Evolutionary conservation across 139 green algal genomes (phyloP).

Genomic region (Chlamydomonas sphaeroides): DNA sequence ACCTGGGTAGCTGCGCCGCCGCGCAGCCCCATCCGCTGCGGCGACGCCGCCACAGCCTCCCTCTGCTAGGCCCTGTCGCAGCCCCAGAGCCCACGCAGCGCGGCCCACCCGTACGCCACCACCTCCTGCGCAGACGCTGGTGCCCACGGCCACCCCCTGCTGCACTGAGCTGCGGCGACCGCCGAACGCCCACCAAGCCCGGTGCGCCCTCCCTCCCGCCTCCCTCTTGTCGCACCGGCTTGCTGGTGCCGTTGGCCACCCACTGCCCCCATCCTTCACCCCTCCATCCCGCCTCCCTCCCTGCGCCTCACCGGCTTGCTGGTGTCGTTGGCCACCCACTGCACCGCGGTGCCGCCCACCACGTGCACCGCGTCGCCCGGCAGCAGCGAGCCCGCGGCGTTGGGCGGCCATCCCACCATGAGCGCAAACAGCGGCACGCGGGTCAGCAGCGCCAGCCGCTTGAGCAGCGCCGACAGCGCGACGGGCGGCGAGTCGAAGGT

Average conservation of each 20-base stretch:
- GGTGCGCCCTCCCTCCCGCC: not conserved
- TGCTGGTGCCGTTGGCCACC: conserved; percentile 38
- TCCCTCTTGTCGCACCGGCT: conserved; percentile 33
- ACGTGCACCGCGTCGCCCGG: conserved; percentile 47
- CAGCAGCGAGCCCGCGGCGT: conserved; percentile 30
- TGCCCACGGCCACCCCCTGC: too few relatives aligned
- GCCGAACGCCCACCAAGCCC: too few relatives aligned
- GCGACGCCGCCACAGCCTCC: too few relatives aligned
- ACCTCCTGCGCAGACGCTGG: too few relatives aligned
- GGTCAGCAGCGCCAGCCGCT: not conserved
- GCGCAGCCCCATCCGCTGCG: too few relatives aligned
- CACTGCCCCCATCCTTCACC: conserved; percentile 16
- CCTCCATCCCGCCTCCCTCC: not conserved
- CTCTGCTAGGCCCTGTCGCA: too few relatives aligned
- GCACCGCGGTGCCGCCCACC: conserved; percentile 23
- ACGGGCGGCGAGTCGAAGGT: not conserved
- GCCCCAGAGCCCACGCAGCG: too few relatives aligned
- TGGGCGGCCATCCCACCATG: not conserved
- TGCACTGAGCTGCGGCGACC: too few relatives aligned
- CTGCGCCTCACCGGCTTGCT: conserved; percentile 43
- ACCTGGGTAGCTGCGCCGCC: too few relatives aligned
- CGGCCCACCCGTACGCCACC: too few relatives aligned
- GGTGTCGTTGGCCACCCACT: conserved; percentile 42
- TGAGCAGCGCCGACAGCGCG: not conserved
- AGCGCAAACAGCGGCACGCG: conserved; percentile 2